Percentiles rank a stretch among this genome's conserved stretches.
Conservation (phyloP, 805 yeast species). For the Metschnikowia sp. region DNA sequence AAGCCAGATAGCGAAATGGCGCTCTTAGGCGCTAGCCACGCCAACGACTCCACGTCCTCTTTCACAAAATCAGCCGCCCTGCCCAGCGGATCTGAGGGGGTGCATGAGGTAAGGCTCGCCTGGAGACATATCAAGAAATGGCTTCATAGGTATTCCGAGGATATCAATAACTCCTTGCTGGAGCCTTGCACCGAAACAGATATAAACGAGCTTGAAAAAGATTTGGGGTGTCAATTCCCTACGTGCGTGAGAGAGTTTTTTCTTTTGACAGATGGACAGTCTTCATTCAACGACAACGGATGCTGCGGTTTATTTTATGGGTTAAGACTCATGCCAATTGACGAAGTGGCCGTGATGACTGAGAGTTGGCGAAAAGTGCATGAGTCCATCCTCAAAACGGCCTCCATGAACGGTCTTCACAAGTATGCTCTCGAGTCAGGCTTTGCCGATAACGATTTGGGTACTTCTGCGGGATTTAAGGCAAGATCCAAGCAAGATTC, state of each 20-base stretch:
- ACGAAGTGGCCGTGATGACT: constrained; percentile 76
- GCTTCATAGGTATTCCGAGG: constrained; percentile 76
- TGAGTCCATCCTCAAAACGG: constrained; percentile 24
- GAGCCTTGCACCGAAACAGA: constrained; percentile 80
- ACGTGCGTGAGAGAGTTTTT: constrained; percentile 76
- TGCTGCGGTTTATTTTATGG: constrained; percentile 75
- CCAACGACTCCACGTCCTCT: constrained; percentile 23
- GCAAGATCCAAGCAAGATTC: not conserved
- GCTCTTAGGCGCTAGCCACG: constrained; percentile 28
- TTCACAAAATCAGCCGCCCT: constrained; percentile 16
- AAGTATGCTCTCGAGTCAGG: constrained; percentile 4
- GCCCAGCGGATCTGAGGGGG: constrained; percentile 54
- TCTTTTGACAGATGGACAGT: constrained; percentile 86
- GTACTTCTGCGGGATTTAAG: constrained; percentile 5
- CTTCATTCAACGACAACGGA: constrained; percentile 62
- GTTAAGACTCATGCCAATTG: constrained; percentile 72
- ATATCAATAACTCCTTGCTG: constrained; percentile 71
- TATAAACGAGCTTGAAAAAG: constrained; percentile 77
- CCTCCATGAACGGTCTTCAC: constrained; percentile 3
- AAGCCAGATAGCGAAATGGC: constrained; percentile 38
- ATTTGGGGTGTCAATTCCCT: constrained; percentile 72
- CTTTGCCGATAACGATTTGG: constrained; percentile 1
- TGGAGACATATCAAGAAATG: constrained; percentile 90
- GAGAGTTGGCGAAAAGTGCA: constrained; percentile 81
- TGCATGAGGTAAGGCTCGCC: constrained; percentile 69